Evolutionary conservation across 805 yeast genomes (phyloP).

Genomic region (Kodamaea neixiangensis): DNA sequence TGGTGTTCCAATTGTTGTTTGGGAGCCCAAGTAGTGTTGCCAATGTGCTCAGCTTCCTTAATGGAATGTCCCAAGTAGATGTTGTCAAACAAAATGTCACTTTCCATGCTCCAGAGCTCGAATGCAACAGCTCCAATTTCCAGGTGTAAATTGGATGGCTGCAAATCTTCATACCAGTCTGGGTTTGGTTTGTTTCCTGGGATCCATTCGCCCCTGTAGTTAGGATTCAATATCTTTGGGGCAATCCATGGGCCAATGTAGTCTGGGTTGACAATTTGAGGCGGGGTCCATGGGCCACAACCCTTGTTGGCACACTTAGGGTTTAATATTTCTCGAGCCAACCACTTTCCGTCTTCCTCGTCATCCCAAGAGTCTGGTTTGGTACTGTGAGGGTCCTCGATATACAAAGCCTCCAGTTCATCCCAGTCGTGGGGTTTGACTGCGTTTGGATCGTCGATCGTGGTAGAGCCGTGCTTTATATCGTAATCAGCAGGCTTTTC

Average conservation of each 20-base stretch:
- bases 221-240: constrained; percentile 70
- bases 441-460: constrained; percentile 67
- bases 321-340: constrained; percentile 66
- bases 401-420: constrained; percentile 56
- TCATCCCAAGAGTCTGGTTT: constrained; percentile 87
- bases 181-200: constrained; percentile 73
- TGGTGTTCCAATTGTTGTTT: constrained; percentile 54
- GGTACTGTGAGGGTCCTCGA: constrained; percentile 66
- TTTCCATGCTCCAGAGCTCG: constrained; percentile 87
- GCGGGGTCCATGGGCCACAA: constrained; percentile 82
- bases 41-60: constrained; percentile 81
- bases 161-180: constrained; percentile 56
- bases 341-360: constrained; percentile 86
- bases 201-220: constrained; percentile 75
- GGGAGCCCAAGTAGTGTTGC: constrained; percentile 69
- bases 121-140: constrained; percentile 82
- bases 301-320: constrained; percentile 70
- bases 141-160: constrained; percentile 57
- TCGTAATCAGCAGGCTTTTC: constrained; percentile 85
- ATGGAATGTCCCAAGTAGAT: constrained; percentile 83
- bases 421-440: constrained; percentile 79
- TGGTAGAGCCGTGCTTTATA: constrained; percentile 57
- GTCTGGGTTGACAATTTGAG: constrained; percentile 63
- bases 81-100: constrained; percentile 74
- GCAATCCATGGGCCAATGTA: constrained; percentile 80